Evolutionary conservation across 495 filamentous ascomycete species (phyloP).

Genomic region (Talaromyces borbonicus): DNA sequence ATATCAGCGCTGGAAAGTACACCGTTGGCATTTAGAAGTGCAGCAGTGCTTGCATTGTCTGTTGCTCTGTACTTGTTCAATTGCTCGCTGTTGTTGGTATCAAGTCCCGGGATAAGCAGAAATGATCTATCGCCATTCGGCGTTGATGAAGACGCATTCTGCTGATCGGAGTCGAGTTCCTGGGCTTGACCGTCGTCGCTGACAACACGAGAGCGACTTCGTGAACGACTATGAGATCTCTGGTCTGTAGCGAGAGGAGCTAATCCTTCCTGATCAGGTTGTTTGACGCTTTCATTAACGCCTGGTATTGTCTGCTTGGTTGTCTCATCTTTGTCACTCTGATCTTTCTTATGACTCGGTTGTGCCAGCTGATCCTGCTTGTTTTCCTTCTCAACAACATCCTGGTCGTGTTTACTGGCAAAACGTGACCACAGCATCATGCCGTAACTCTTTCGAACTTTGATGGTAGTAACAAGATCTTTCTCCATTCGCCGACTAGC

Average conservation of each 20-base stretch:
- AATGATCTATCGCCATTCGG: neutral
- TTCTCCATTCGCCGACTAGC: conserved; percentile 53
- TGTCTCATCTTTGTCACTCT: neutral
- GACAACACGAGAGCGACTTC: conserved; percentile 4
- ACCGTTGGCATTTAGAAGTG: conserved; percentile 23
- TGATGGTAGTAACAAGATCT: conserved; percentile 43
- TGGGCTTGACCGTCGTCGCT: conserved; percentile 7
- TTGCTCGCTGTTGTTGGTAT: conserved; percentile 16
- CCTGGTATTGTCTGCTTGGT: neutral
- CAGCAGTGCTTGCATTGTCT: conserved; percentile 25
- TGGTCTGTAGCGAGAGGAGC: neutral
- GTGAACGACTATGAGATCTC: conserved; percentile 1
- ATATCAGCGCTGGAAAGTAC: conserved; percentile 13
- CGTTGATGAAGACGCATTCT: neutral
- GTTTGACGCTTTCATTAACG: neutral
- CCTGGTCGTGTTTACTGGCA: conserved; percentile 81
- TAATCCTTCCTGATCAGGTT: neutral
- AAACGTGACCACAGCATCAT: conserved; percentile 74
- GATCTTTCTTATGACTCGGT: neutral
- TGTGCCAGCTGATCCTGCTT: conserved; percentile 15
- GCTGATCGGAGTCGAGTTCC: neutral
- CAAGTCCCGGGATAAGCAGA: conserved; percentile 10
- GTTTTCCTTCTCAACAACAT: conserved; percentile 46
- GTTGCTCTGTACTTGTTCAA: conserved; percentile 3
- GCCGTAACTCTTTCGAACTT: conserved; percentile 53